These are phyloP conservation scores for Leucocoprinus sp. DNA, from an alignment of 768 basidiomycete genomes.

Conservation along the genomic window DNA sequence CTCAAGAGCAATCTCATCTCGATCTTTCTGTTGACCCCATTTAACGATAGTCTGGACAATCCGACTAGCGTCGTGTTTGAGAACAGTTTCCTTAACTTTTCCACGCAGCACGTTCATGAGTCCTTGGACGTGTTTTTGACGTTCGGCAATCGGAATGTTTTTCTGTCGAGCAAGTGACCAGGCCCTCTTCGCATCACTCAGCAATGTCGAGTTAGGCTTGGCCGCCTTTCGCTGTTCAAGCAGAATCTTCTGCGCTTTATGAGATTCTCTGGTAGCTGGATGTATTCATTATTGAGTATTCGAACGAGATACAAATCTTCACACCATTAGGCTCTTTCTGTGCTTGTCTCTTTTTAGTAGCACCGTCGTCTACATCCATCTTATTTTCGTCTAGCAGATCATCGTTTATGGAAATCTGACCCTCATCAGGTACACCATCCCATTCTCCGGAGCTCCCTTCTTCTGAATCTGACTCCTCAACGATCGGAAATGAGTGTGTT, in stretches of 20 bases:
- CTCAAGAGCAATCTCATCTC: conserved; percentile 76
- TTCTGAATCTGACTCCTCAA: conserved; percentile 29
- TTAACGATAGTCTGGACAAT: conserved; percentile 80
- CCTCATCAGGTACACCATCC: conserved; percentile 29
- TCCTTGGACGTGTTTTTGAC: conserved; percentile 63
- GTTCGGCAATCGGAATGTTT: conserved; percentile 58
- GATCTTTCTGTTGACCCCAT: conserved; percentile 65
- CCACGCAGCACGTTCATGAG: conserved; percentile 76
- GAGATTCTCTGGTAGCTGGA: conserved; percentile 58
- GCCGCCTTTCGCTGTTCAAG: conserved; percentile 65
- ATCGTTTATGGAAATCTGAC: conserved; percentile 22
- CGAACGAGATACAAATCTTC: conserved; percentile 10
- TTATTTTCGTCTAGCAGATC: conserved; percentile 23
- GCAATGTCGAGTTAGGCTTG: conserved; percentile 68
- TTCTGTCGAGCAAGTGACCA: conserved; percentile 75
- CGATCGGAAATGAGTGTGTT: conserved; percentile 27
- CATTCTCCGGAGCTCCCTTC: conserved; percentile 26
- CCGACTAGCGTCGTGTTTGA: conserved; percentile 88
- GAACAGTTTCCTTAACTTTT: conserved; percentile 75
- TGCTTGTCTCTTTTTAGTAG: conserved; percentile 19
- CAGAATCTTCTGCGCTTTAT: conserved; percentile 60
- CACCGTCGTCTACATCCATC: conserved; percentile 22
- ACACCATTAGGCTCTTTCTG: conserved; percentile 56
- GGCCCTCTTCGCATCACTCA: conserved; percentile 63
- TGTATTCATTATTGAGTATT: conserved; percentile 5